Evolutionary conservation across 352 stramenopile genomes (phyloP).

Genomic region (Pythium plurisporium): DNA sequence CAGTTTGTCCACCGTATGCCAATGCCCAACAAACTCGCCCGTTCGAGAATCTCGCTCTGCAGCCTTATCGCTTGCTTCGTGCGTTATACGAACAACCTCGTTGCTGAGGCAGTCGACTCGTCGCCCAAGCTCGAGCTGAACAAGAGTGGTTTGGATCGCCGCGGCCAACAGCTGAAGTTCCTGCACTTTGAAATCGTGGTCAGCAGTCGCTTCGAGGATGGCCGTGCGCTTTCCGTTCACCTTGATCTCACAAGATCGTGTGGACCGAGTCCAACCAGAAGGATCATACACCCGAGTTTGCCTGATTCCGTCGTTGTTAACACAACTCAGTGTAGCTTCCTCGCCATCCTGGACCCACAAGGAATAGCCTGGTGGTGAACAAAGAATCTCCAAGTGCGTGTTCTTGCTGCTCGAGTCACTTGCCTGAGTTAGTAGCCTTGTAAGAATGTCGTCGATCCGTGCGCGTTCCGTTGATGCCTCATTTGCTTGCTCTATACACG

Average conservation of each 20-base stretch:
- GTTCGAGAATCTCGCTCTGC: background rate
- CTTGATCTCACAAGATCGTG: background rate
- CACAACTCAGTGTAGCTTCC: background rate
- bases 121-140: background rate
- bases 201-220: background rate
- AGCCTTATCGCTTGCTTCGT: background rate
- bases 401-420: too few species aligned
- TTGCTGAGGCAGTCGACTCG: background rate
- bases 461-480: too few species aligned
- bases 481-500: too few species aligned
- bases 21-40: background rate
- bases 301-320: background rate
- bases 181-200: too few species aligned
- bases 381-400: too few species aligned
- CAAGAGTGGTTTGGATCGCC: background rate
- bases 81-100: background rate
- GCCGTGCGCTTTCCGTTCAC: background rate
- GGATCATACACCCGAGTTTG: background rate
- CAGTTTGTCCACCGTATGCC: background rate
- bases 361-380: background rate
- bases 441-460: too few species aligned
- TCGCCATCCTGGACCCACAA: slow-evolving; percentile 1
- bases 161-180: too few species aligned
- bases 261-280: background rate
- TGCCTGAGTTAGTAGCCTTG: too few species aligned